Conservation (phyloP, 768 basidiomycete genomes). For the Collybia sordida region DNA sequence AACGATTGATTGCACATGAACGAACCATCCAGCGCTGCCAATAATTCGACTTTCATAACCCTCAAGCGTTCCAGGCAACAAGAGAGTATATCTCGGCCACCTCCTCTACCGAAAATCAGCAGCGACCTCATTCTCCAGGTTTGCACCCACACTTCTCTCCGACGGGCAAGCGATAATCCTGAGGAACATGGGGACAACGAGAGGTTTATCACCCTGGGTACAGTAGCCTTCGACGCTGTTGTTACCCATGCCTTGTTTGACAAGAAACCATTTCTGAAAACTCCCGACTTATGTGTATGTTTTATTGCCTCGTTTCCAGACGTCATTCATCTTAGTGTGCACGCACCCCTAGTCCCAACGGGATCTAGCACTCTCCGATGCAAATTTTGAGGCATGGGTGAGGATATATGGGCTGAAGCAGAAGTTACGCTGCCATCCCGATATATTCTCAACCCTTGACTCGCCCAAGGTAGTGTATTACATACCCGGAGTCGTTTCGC, state of each 20-base stretch:
- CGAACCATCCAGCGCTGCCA: slow-evolving; percentile 5
- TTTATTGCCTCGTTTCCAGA: slow-evolving; percentile 1
- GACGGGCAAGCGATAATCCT: slow-evolving; percentile 33
- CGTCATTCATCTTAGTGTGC: not conserved
- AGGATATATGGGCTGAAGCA: slow-evolving; percentile 43
- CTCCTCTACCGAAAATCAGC: slow-evolving; percentile 46
- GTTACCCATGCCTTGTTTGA: slow-evolving; percentile 48
- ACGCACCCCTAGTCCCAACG: slow-evolving; percentile 25
- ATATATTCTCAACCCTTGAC: slow-evolving; percentile 31
- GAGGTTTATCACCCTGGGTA: slow-evolving; percentile 52
- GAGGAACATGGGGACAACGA: slow-evolving; percentile 56
- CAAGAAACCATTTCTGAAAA: slow-evolving; percentile 49
- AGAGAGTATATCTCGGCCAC: slow-evolving; percentile 19
- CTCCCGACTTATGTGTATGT: slow-evolving; percentile 52
- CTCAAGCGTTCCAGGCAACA: slow-evolving; percentile 17
- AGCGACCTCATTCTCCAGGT: slow-evolving; percentile 62
- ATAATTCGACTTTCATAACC: slow-evolving; percentile 7
- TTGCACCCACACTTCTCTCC: slow-evolving; percentile 68
- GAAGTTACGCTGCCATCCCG: slow-evolving; percentile 47
- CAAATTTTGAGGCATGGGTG: slow-evolving; percentile 49
- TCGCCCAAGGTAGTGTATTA: slow-evolving; percentile 39
- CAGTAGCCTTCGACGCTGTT: slow-evolving; percentile 42
- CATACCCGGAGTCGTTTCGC: slow-evolving; percentile 3
- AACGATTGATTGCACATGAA: no score
- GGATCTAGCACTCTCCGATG: slow-evolving; percentile 36